Percentiles rank a stretch among this genome's conserved stretches.
Conservation (phyloP, 1,139 yeast species). For the Candida sp. region DNA sequence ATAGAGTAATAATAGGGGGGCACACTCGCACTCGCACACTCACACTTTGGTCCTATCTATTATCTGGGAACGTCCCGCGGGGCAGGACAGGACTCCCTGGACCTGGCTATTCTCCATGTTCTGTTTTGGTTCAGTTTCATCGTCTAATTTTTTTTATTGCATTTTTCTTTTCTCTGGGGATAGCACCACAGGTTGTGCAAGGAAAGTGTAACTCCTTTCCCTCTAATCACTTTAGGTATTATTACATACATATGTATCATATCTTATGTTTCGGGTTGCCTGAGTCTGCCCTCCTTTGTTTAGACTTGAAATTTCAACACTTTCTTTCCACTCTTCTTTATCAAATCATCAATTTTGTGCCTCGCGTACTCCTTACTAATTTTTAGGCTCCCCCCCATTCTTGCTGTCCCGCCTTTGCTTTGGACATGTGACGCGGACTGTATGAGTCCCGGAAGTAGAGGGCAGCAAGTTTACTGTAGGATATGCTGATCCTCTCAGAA, state of each 20-base stretch:
- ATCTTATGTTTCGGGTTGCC: neutral
- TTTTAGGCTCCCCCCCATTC: no score
- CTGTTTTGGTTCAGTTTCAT: neutral
- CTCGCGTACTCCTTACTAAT: neutral
- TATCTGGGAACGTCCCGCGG: no score
- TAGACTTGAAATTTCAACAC: neutral
- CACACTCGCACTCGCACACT: neutral
- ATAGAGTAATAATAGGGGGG: neutral
- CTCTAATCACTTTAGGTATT: neutral
- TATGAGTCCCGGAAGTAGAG: no score
- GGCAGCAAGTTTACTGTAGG: no score
- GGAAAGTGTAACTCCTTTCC: neutral
- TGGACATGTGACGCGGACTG: no score
- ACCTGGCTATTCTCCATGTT: neutral
- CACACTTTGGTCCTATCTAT: neutral
- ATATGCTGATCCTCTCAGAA: no score
- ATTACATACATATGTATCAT: neutral
- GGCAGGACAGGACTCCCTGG: neutral
- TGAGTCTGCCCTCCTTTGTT: neutral
- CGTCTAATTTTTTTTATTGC: neutral
- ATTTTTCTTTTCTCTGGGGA: neutral
- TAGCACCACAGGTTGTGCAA: neutral
- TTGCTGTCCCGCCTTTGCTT: no score
- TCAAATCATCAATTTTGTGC: neutral
- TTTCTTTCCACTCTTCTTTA: neutral